These are phyloP conservation scores for Thraustotheca clavata DNA, from an alignment of 352 stramenopile genomes.

Conservation along the genomic window DNA sequence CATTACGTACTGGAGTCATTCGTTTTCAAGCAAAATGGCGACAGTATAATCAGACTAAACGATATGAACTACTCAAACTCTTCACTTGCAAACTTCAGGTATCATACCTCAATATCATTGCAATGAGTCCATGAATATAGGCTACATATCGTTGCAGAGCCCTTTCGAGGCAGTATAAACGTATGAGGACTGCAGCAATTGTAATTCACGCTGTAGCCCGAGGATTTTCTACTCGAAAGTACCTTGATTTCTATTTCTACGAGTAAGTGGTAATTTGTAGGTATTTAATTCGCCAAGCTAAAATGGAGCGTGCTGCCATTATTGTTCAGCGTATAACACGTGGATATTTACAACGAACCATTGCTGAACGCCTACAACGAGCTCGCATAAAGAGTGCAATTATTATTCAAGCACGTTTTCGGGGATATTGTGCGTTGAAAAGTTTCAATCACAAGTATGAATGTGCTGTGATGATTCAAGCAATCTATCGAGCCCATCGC, in stretches of 20 bases:
- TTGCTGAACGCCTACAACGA: neutral
- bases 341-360: slow-evolving; percentile 6
- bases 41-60: slow-evolving; percentile 27
- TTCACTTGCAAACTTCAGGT: slow-evolving; percentile 30
- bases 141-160: neutral
- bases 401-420: slow-evolving; percentile 8
- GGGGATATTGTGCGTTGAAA: neutral
- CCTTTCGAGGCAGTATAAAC: slow-evolving; percentile 31
- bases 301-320: neutral
- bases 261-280: neutral
- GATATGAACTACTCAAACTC: slow-evolving; percentile 9
- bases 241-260: neutral
- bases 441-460: slow-evolving; percentile 2
- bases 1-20: slow-evolving; percentile 30
- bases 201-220: slow-evolving; percentile 44
- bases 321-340: slow-evolving; percentile 3
- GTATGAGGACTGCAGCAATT: slow-evolving; percentile 42
- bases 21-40: slow-evolving; percentile 46
- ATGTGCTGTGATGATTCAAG: slow-evolving; percentile 8
- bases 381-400: neutral
- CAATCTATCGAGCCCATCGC: slow-evolving; percentile 2
- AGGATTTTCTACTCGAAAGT: slow-evolving; percentile 14
- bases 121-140: neutral
- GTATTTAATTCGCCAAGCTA: neutral
- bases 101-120: neutral